phyloP scores from a whole-genome alignment of 805 yeast species.

The Kazachstania martiniae region DNA sequence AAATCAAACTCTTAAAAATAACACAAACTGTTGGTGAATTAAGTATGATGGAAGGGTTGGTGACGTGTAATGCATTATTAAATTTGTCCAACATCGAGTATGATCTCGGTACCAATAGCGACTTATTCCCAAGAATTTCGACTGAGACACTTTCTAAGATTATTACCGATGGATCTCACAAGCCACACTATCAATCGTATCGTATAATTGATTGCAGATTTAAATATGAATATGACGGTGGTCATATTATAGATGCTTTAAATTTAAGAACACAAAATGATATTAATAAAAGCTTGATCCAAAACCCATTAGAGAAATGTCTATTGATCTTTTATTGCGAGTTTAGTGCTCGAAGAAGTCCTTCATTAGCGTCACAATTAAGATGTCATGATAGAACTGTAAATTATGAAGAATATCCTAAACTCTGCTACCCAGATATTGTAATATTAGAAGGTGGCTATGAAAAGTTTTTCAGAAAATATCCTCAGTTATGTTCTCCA shows the following conservation, averaged over 20 bases:
- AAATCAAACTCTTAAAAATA: no score
- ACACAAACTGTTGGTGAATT: no score
- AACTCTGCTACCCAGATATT: conserved; percentile 77
- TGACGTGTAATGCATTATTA: neutral
- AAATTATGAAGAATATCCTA: conserved; percentile 70
- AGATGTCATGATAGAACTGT: conserved; percentile 71
- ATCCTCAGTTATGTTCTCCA: conserved; percentile 54
- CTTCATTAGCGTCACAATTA: conserved; percentile 78
- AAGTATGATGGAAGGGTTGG: neutral
- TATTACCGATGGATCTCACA: conserved; percentile 26
- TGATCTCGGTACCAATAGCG: conserved; percentile 15
- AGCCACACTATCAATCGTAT: conserved; percentile 42
- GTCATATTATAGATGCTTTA: conserved; percentile 78
- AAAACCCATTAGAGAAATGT: conserved; percentile 13
- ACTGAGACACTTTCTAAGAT: conserved; percentile 34
- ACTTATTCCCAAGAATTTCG: conserved; percentile 39
- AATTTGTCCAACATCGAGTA: neutral
- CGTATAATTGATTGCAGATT: conserved; percentile 81
- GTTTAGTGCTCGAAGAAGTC: conserved; percentile 88
- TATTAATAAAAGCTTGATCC: conserved; percentile 47
- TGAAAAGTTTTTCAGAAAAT: conserved; percentile 56
- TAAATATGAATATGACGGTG: conserved; percentile 85
- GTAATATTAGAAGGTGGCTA: conserved; percentile 88
- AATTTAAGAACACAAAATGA: conserved; percentile 64
- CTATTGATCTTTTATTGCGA: conserved; percentile 88